Percentiles rank a stretch among this genome's conserved stretches.
These are phyloP conservation scores for Nicotiana tomentosiformis DNA, from an alignment of 257 asterid genomes.

Conservation along the genomic window DNA sequence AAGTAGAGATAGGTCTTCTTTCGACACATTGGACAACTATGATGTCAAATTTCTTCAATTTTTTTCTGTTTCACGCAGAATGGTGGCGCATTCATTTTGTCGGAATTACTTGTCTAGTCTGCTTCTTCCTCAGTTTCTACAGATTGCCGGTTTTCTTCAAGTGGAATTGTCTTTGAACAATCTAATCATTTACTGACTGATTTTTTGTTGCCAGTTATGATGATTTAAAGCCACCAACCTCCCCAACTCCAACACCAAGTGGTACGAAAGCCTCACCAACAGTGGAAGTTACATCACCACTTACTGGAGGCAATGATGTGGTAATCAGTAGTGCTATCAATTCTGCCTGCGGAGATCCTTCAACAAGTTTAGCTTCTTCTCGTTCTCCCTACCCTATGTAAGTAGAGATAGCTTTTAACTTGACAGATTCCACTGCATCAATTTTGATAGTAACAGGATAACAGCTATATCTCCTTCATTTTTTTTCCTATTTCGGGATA, in stretches of 20 bases:
- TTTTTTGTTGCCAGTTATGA: conserved; percentile 41
- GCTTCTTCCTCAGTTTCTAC: not conserved
- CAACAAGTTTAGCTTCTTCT: conserved; percentile 9
- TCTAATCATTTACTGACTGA: conserved; percentile 4
- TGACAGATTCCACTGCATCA: not conserved
- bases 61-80: not conserved
- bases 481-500: not conserved
- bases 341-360: not conserved
- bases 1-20: conserved; percentile 19
- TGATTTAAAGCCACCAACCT: conserved; percentile 64
- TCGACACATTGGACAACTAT: not conserved
- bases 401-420: conserved; percentile 16
- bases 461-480: not conserved
- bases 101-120: not conserved
- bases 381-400: conserved; percentile 39
- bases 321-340: conserved; percentile 16
- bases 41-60: not conserved
- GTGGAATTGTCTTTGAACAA: not conserved
- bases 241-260: conserved; percentile 59
- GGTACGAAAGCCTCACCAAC: conserved; percentile 26
- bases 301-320: conserved; percentile 26
- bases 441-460: not conserved
- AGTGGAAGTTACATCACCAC: conserved; percentile 19
- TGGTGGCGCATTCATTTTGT: not conserved
- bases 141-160: not conserved